Evolutionary conservation across 192 early-diverging fungal genomes (phyloP), one percentile per base, ranked within the genome.

Genomic region (Umbelopsis sp.): DNA sequence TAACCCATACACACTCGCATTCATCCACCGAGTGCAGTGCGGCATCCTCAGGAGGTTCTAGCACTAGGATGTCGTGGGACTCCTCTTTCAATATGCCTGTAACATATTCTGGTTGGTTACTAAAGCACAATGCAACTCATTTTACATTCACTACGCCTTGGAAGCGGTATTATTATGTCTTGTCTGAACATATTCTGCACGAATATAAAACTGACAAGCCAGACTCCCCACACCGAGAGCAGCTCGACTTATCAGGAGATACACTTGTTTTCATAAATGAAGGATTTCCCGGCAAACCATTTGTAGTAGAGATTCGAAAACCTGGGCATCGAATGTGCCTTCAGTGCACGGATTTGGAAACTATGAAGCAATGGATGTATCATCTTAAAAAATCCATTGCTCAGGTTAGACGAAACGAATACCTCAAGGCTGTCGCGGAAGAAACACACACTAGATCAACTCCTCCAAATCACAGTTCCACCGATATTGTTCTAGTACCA

Each of bases 91-190:
- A 62, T 29, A 62, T 34, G 20, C 26, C 56, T 16, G 31, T 31
- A 1, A 32, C 56, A 17, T 29, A 17, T 6, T 62, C 56, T 31
- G 56, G 56, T 32, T 62, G 56, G 56, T 26, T 62, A 17, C 17
- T 62, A 7, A 29, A 12, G 14, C 56, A 62, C 3, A 62, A 62
- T 34, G 56, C 56, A 2, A 62, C 56, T 3, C 56, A 62, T 32
- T 62, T 62, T 62, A 62, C 56, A 4, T 62, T 62, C 14, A 62
- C 56, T 16, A 34, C 56, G 3, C 56, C 56, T 29, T 62, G 56
- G 56, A 62, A 62, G 31, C 56, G 56, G 16, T 62, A 62, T 32
- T 62, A 62, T 16, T 62, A 62, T 34, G 56, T 62, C 31, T n/a
- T 62, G 17, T 5, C 20, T 2, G 56, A 62, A 4, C 26, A 62